Conservation (phyloP, 306 rosid genomes). For the Hylodesmum podocarpum region DNA sequence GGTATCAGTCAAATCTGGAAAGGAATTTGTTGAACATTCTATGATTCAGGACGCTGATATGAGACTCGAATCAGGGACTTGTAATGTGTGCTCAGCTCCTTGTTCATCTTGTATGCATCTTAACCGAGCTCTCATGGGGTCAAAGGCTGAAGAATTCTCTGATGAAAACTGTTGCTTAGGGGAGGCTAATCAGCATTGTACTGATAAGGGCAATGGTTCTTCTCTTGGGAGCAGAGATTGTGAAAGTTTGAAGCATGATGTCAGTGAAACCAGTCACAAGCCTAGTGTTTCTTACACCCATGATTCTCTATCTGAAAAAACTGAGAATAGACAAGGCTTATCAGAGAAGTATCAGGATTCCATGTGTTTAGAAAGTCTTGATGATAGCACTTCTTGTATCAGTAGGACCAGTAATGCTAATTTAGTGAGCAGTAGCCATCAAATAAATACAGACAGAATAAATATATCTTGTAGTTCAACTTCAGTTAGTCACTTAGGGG, state of each 20-base stretch:
- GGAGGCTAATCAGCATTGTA: conserved; percentile 52
- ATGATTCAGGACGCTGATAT: conserved; percentile 54
- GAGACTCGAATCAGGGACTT: conserved; percentile 78
- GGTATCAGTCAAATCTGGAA: conserved; percentile 49
- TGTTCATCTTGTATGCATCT: conserved; percentile 87
- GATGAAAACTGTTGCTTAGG: conserved; percentile 68
- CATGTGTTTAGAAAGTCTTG: conserved; percentile 56
- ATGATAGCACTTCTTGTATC: conserved; percentile 57
- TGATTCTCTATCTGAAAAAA: conserved; percentile 73
- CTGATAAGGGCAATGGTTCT: conserved; percentile 46
- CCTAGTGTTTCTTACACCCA: conserved; percentile 46
- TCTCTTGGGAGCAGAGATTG: conserved; percentile 51
- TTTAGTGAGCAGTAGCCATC: conserved; percentile 38
- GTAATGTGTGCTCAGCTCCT: conserved; percentile 75
- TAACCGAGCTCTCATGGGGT: conserved; percentile 54
- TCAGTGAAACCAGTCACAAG: conserved; percentile 60
- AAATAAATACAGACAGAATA: conserved; percentile 44
- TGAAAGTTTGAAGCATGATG: conserved; percentile 47
- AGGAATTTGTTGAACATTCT: conserved; percentile 44
- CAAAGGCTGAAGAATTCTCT: conserved; percentile 67
- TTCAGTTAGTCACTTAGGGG: conserved; percentile 53
- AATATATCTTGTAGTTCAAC: conserved; percentile 44
- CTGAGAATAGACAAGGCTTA: conserved; percentile 48
- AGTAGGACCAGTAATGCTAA: conserved; percentile 56
- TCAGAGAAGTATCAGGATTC: conserved; percentile 40